Percentiles rank a stretch among this genome's conserved stretches.
These are phyloP conservation scores for Cladophialophora immunda DNA, from an alignment of 2,329 filamentous ascomycete species.

Conservation along the genomic window DNA sequence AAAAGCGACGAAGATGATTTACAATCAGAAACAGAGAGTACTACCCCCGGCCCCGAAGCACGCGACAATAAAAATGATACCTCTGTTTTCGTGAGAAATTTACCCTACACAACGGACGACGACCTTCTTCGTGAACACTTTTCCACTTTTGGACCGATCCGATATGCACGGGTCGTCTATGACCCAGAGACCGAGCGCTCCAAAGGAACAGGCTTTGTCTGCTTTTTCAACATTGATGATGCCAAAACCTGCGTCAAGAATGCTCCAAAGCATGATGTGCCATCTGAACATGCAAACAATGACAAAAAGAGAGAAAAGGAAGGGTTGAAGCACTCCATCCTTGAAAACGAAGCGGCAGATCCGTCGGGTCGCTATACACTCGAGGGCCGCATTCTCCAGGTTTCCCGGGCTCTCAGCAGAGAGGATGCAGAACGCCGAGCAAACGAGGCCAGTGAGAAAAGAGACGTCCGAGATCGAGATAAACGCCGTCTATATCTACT, in stretches of 20 bases:
- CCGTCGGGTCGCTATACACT: constrained; percentile 86
- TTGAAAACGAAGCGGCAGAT: constrained; percentile 86
- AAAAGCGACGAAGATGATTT: constrained; percentile 53
- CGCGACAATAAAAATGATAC: constrained; percentile 55
- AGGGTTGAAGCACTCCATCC: constrained; percentile 77
- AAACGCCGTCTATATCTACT: constrained; percentile 90
- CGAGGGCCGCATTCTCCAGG: constrained; percentile 84
- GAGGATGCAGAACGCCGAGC: constrained; percentile 79
- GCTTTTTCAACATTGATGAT: constrained; percentile 81
- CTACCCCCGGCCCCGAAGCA: constrained; percentile 51
- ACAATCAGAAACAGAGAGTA: constrained; percentile 49
- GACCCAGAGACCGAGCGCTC: constrained; percentile 86
- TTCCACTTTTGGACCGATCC: constrained; percentile 81
- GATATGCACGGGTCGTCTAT: constrained; percentile 91
- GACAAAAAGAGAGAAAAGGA: constrained; percentile 50
- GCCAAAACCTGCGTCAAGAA: constrained; percentile 77
- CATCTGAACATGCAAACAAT: constrained; percentile 52
- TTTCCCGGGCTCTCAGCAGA: constrained; percentile 85
- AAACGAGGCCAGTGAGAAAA: constrained; percentile 69
- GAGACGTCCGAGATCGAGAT: constrained; percentile 76
- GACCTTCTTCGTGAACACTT: constrained; percentile 86
- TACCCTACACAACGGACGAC: constrained; percentile 88
- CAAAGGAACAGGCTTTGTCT: constrained; percentile 93
- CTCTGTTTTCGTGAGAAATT: constrained; percentile 91
- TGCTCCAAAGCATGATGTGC: constrained; percentile 68